Evolutionary conservation across 1,284 basidiomycete genomes (phyloP).

Genomic region (Apiotrichum veenhuisii): DNA sequence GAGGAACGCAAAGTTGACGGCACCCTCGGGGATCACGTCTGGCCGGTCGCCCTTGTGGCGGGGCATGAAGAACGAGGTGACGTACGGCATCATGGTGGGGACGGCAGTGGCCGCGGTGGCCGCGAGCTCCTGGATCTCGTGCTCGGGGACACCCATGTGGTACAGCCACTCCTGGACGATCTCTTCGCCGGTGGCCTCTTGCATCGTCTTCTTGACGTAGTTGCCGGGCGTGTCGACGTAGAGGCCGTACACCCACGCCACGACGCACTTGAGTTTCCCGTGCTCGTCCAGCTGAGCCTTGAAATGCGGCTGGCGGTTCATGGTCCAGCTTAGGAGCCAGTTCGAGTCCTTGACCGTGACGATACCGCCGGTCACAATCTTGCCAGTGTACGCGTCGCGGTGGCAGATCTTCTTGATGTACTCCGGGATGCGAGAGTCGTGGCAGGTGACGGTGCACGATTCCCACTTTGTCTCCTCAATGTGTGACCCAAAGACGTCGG

Average conservation of each 20-base stretch:
- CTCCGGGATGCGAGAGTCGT: slow-evolving; percentile 1
- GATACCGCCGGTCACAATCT: slow-evolving; percentile 1
- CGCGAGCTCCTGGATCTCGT: background rate
- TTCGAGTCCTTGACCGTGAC: slow-evolving; percentile 2
- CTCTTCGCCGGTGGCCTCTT: slow-evolving; percentile 1
- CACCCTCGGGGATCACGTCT: background rate
- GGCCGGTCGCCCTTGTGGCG: background rate
- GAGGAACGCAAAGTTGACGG: slow-evolving; percentile 3
- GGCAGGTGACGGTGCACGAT: background rate
- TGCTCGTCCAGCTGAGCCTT: background rate
- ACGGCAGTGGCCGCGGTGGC: background rate
- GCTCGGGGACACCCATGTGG: background rate
- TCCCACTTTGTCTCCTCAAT: slow-evolving; percentile 3
- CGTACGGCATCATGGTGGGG: slow-evolving; percentile 3
- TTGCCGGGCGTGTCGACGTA: background rate
- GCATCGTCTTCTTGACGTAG: slow-evolving; percentile 3
- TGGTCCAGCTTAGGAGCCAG: slow-evolving; percentile 1
- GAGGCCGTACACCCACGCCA: background rate
- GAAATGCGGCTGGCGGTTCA: slow-evolving; percentile 5
- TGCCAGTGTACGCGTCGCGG: background rate
- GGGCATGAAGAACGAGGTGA: slow-evolving; percentile 3
- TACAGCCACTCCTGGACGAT: slow-evolving; percentile 5
- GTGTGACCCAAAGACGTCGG: background rate
- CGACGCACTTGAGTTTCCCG: no score
- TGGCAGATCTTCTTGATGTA: slow-evolving; percentile 2